Evolutionary conservation across 1,284 basidiomycete species (phyloP), one percentile per base, ranked within the genome.

Genomic region (Ganoderma multipileum): DNA sequence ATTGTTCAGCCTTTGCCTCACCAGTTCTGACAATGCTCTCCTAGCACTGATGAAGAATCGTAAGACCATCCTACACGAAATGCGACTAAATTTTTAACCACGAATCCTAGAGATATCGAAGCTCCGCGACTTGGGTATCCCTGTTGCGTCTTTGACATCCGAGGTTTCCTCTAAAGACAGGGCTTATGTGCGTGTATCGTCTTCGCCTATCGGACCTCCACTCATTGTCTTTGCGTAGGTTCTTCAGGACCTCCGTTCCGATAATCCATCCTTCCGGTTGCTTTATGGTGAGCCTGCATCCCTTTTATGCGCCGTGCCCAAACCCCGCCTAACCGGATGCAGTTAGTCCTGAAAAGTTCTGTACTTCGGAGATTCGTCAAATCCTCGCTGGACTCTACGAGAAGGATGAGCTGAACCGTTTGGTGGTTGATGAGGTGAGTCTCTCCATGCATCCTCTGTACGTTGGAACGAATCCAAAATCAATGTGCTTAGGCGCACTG

Each of bases 1-100:
- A 23, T 26, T 11, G 68, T 62, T 61, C 63, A 42, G n/a, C 44
- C 63, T 39, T 57, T 3, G 14, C 5, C n/a, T 16, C 26, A 54
- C 33, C 47, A 50, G 36, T 26, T 38, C 18, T 39, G 12, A 28
- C 9, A 12, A 44, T 55, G 30, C 44, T 41, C n/a, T 18, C 14
- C n/a, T 16, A 94, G 94, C 94, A 26, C 79, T 96, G 26, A 96
- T 96, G 91, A 89, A 92, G 75, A 92, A 96, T 75, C 95, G 92
- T 92, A 71, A 77, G 84, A 76, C 4, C 38, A 52, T 62, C 23
- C 42, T 28, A 26, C 28, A 55, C 28, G 33, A 9, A 20, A 33
- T 26, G 14, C 18, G 18, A 28, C 47, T 36, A n/a, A 41, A 47
- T n/a, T 63, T 64, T 30, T 47, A 18, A 50, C 64, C 42, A 47